These are phyloP conservation scores for Singerocomus rubriflavus DNA, from an alignment of 1,284 basidiomycete species.

Conservation along the genomic window DNA sequence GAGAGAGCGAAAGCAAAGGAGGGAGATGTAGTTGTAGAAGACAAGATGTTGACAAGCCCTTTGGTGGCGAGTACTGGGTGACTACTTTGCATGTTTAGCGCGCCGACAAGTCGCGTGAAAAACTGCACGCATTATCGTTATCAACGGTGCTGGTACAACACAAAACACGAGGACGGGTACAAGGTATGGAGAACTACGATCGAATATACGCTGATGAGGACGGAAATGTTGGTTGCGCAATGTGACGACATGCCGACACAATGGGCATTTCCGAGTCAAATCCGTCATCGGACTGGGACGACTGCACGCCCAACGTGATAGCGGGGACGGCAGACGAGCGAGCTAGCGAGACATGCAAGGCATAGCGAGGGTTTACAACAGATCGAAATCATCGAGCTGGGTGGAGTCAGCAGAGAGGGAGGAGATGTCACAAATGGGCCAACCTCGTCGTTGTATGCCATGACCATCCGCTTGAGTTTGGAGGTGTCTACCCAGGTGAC, in stretches of 20 bases:
- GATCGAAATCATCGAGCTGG: conserved; percentile 88
- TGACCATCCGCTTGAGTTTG: conserved; percentile 94
- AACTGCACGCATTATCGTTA: conserved; percentile 6
- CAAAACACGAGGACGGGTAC: neutral
- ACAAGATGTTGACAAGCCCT: conserved; percentile 1
- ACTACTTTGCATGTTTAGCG: conserved; percentile 14
- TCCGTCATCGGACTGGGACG: conserved; percentile 1
- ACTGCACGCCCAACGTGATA: neutral
- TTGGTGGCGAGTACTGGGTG: conserved; percentile 6
- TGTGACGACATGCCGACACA: neutral
- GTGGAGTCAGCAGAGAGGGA: conserved; percentile 10
- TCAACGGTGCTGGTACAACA: conserved; percentile 6
- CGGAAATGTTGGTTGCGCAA: conserved; percentile 1
- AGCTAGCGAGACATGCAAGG: neutral
- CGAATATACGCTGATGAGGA: neutral
- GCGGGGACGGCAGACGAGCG: neutral
- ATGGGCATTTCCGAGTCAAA: conserved; percentile 3
- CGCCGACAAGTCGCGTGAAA: conserved; percentile 24
- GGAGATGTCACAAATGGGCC: conserved; percentile 16
- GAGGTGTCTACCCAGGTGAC: conserved; percentile 99
- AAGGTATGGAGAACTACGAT: neutral
- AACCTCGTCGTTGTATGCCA: conserved; percentile 97
- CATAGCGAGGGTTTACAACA: conserved; percentile 49
- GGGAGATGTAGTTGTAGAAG: conserved; percentile 4
- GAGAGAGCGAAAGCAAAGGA: conserved; percentile 10